Evolutionary conservation across 305 asterid species (phyloP), one percentile per base, ranked within the genome.

Genomic region (Withania somnifera): DNA sequence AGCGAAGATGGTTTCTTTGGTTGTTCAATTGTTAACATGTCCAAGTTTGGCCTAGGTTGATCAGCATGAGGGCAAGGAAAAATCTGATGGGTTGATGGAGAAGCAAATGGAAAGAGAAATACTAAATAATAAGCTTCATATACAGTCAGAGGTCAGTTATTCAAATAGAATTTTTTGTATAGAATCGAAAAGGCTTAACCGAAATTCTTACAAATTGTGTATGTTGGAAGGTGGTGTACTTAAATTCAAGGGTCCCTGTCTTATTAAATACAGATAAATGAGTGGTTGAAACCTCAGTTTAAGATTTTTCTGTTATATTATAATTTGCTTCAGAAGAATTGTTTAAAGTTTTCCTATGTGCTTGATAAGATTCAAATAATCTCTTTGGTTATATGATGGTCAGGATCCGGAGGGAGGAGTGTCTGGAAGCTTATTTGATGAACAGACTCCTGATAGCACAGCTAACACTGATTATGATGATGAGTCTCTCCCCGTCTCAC

Each of bases 391-490:
- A 38, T 81, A 45, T 83, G 69, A 81, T 61, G 52, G 71, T 77
- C 89, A 93, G 97, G 91, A 84, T 89, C 87, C 83, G 42, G 85
- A 84, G 88, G 79, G 78, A 15, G 77, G 68, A 50, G 69, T 75
- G 61, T 40, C 88, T 11, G 73, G 52, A 71, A 28, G 67, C 38
- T 14, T 26, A 11, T 81, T 42, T 83, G 52, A 66, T 54, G 83
- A 69, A 76, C 88, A 81, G 54, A 75, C 79, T 28, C 61, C 61
- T 75, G 79, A 50, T 17, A 75, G 45, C 79, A n/a, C 63, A 63
- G 84, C 77, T 73, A 61, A 19, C 81, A 34, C 63, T 56, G 83
- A 83, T 81, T 84, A 79, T 63, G 77, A 83, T 82, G 85, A 79
- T 5, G 85, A 76, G 22, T 77, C 91, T 58, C 83, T 84, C 82